These are phyloP conservation scores for Tolypocladium paradoxum DNA, from an alignment of 2,329 filamentous ascomycete species.

Conservation along the genomic window DNA sequence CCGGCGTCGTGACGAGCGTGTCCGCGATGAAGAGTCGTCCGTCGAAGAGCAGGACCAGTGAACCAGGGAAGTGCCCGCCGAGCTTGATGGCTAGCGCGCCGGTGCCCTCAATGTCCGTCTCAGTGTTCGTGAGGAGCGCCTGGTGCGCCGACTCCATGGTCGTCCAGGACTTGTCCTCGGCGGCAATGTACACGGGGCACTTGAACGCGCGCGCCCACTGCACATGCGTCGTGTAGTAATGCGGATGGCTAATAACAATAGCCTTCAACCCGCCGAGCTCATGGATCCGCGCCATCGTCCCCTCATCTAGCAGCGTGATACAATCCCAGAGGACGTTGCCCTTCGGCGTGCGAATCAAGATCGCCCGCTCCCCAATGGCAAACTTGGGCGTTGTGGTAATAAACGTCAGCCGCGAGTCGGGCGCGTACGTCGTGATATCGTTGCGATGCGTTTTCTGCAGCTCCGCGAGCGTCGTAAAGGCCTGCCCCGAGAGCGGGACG, in stretches of 20 bases:
- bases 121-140: constrained; percentile 33
- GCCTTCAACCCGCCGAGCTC: constrained; percentile 54
- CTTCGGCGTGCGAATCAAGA: constrained; percentile 51
- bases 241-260: constrained; percentile 70
- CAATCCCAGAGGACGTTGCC: constrained; percentile 78
- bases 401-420: constrained; percentile 33
- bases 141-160: constrained; percentile 32
- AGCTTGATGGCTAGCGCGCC: constrained; percentile 55
- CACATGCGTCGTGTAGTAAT: constrained; percentile 69
- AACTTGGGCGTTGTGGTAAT: constrained; percentile 46
- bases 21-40: constrained; percentile 62
- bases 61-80: constrained; percentile 73
- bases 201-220: constrained; percentile 60
- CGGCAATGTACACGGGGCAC: constrained; percentile 59
- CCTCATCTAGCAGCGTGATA: constrained; percentile 56
- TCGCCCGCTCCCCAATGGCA: constrained; percentile 64
- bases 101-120: constrained; percentile 29
- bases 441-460: constrained; percentile 39
- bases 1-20: constrained; percentile 61
- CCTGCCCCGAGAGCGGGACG: constrained; percentile 45
- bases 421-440: constrained; percentile 34
- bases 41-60: constrained; percentile 53
- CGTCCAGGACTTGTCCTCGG: constrained; percentile 57
- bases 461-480: constrained; percentile 49
- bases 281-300: constrained; percentile 48